Base-by-base conservation (phyloP, 2,329 filamentous ascomycete species). In the Ceratocystis destructans region DNA sequence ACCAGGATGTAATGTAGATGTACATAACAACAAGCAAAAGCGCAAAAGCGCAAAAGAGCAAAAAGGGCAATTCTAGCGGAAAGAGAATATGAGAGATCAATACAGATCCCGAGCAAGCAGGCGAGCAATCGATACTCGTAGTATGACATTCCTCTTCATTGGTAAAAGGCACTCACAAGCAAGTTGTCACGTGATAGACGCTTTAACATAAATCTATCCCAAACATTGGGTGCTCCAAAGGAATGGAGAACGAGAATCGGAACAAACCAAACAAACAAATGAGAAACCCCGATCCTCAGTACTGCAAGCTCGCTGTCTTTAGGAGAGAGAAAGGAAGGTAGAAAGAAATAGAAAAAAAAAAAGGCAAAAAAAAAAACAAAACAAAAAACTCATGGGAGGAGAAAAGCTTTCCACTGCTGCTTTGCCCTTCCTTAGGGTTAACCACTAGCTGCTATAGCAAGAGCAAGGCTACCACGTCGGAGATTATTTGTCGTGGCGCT, bases 361-460 rank as follows among this genome's bases (percentile, higher is more conserved):
- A n/a, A 57, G 17, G n/a, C n/a, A 33, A 64, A 44, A 53, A 50
- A 64, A 53, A 64, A 1, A 64, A 64, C 3, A 50, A 53, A 53
- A 22, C 22, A 41, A 53, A 48, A 55, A 53, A 64, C 22, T 1
- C 22, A 22, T 22, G 1, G 33, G 5, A 5, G 8, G 33, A 37
- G 1, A 37, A n/a, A 55, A 22, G 25, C 50, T 15, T 5, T 15
- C 37, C 1, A 41, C 37, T 1, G 37, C 10, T 4, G 37, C 12
- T 3, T 3, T 41, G 12, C 10, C 8, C 48, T 53, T 57, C 25
- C 15, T 8, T 57, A 53, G 48, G 37, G 37, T 41, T 53, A 53
- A 3, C 1, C 4, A 2, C 4, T 22, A 53, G 10, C 2, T 6
- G 1, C 4, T 22, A 17, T 53, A 8, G 22, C 7, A 25, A 17